Base-by-base conservation (phyloP, 2,329 filamentous ascomycete species). In the Amauroascus niger region DNA sequence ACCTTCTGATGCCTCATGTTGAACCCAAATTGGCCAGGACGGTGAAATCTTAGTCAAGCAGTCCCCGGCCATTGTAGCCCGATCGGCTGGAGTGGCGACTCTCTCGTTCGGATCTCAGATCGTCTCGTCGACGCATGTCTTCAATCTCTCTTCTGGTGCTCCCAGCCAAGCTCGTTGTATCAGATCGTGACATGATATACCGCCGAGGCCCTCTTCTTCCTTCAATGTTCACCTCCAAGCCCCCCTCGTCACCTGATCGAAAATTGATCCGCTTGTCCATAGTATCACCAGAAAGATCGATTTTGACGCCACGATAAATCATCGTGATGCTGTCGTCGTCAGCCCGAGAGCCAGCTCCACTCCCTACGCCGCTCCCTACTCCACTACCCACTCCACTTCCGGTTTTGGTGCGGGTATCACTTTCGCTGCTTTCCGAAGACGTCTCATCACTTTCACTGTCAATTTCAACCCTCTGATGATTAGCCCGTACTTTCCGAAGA, bases 401-500 rank as follows among this genome's bases (percentile, higher is more conserved):
- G 30, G 58, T 65, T 35, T 63, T 63, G n/a, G 65, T 69, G 6
- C 65, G 63, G 28, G 61, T 58, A 52, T 69, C 67, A 52, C 67
- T 71, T 26, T 64, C 69, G 24, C 70, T 72, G 61, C 70, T 70
- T 30, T 57, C 57, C 4, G 69, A 70, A 18, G 67, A 67, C 54
- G 65, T 72, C 52, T 71, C 70, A 49, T 69, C 67, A 50, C 69
- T 72, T 24, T 67, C 69, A 41, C 65, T 69, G 39, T 72, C 70
- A 40, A 18, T 48, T 24, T 37, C 32, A 6, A 44, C 35, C 20
- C 39, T 37, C 13, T 41, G 52, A 49, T 69, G 71, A 28, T 18
- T 50, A 28, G 52, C n/a, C 2, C 43, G 22, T 7, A 45, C 56
- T 26, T 57, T 55, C 13, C 49, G 53, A 47, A 57, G 49, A 32